Evolutionary conservation across 1,284 basidiomycete genomes (phyloP).

Genomic region (Naganishia sp.): DNA sequence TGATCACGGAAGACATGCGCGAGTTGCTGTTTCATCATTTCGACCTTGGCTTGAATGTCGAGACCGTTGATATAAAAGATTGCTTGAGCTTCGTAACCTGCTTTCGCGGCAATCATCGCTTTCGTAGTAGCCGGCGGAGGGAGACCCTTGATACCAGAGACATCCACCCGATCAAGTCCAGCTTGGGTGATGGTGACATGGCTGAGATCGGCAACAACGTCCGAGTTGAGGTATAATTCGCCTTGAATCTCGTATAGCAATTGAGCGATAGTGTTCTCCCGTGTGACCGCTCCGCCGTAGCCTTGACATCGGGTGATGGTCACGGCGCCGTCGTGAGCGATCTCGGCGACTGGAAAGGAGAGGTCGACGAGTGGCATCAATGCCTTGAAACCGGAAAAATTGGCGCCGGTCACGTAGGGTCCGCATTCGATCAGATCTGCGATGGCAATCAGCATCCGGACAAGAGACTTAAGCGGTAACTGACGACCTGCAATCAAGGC

Average conservation of each 20-base stretch:
- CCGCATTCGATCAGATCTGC: conserved; percentile 34
- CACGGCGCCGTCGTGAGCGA: conserved; percentile 37
- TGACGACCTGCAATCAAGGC: conserved; percentile 37
- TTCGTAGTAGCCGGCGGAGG: conserved; percentile 42
- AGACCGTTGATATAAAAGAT: conserved; percentile 36
- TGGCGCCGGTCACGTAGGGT: conserved; percentile 41
- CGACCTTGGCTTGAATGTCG: conserved; percentile 38
- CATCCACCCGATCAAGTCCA: conserved; percentile 36
- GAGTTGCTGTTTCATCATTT: conserved; percentile 37
- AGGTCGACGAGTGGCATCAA: conserved; percentile 37
- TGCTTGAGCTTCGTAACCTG: conserved; percentile 39
- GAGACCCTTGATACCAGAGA: conserved; percentile 36
- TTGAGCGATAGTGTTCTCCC: conserved; percentile 27
- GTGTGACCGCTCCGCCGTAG: conserved; percentile 23
- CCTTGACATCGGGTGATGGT: conserved; percentile 36
- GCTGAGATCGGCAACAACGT: conserved; percentile 39
- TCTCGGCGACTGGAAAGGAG: conserved; percentile 42
- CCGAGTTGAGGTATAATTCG: conserved; percentile 41
- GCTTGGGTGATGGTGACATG: conserved; percentile 34
- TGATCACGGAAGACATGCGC: conserved; percentile 19
- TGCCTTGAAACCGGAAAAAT: conserved; percentile 39
- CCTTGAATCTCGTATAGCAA: conserved; percentile 33
- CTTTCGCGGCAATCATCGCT: conserved; percentile 38
- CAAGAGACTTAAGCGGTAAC: conserved; percentile 13
- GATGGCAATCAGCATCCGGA: neutral